Conservation (phyloP, 371 early-diverging fungal species). For the Rhizopus delemar region DNA sequence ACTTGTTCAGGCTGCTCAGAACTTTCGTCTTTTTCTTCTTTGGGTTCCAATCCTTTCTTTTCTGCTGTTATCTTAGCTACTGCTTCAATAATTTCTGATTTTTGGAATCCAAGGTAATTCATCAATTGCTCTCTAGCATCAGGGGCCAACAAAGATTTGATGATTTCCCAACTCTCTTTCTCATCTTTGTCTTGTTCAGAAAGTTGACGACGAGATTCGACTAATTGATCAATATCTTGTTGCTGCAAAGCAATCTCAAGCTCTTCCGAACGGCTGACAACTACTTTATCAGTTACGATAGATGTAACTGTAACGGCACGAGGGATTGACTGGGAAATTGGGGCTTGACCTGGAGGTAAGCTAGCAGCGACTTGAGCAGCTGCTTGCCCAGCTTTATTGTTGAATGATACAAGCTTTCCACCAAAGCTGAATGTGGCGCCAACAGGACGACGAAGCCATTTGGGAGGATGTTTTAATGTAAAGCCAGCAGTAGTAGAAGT, state of each 20-base stretch:
- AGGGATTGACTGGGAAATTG: conserved; percentile 38
- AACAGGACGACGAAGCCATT: conserved; percentile 92
- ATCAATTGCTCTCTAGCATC: conserved; percentile 83
- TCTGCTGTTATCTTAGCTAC: conserved; percentile 43
- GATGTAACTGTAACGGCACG: conserved; percentile 48
- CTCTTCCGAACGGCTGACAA: conserved; percentile 65
- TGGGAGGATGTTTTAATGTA: conserved; percentile 83
- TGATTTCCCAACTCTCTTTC: conserved; percentile 81
- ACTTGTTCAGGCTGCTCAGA: conserved; percentile 13
- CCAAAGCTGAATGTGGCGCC: conserved; percentile 93
- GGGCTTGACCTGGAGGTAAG: conserved; percentile 53
- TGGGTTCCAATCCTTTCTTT: conserved; percentile 22
- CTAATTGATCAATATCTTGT: conserved; percentile 57
- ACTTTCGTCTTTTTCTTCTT: conserved; percentile 18
- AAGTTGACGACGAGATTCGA: conserved; percentile 60
- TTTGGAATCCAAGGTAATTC: conserved; percentile 83
- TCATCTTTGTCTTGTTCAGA: conserved; percentile 53
- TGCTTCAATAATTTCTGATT: conserved; percentile 59
- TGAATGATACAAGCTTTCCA: conserved; percentile 80
- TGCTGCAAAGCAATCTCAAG: conserved; percentile 61
- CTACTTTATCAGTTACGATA: conserved; percentile 66
- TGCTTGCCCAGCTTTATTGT: conserved; percentile 48
- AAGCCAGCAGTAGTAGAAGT: conserved; percentile 31
- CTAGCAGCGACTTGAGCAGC: conserved; percentile 45
- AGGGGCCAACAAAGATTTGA: conserved; percentile 77